These are phyloP conservation scores for Yamadazyma oceani DNA, from an alignment of 1,139 yeast species.

Conservation along the genomic window DNA sequence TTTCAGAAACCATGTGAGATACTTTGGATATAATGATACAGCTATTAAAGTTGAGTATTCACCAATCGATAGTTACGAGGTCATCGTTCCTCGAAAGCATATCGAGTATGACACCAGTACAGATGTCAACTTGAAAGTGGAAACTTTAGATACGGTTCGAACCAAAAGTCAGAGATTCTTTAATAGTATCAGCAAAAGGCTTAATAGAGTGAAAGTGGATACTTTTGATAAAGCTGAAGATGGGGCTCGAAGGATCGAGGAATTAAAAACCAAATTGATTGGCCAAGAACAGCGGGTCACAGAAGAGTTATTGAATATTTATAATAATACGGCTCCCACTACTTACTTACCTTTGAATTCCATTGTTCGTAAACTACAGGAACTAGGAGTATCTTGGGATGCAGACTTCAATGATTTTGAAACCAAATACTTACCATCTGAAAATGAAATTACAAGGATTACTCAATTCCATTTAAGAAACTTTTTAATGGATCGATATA, in stretches of 20 bases:
- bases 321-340: conserved; percentile 57
- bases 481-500: conserved; percentile 57
- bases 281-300: conserved; percentile 51
- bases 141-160: conserved; percentile 55
- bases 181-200: conserved; percentile 67
- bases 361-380: conserved; percentile 71
- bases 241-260: conserved; percentile 60
- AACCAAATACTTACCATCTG: conserved; percentile 77
- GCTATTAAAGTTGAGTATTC: conserved; percentile 81
- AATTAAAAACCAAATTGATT: conserved; percentile 53
- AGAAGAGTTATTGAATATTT: conserved; percentile 51
- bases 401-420: conserved; percentile 82
- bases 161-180: conserved; percentile 62
- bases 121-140: conserved; percentile 68
- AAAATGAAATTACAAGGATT: conserved; percentile 87
- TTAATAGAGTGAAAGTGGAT: conserved; percentile 80
- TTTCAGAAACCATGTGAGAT: conserved; percentile 76
- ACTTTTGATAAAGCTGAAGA: conserved; percentile 70
- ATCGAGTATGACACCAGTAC: conserved; percentile 72
- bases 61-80: conserved; percentile 70
- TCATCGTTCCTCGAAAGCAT: conserved; percentile 74
- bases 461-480: conserved; percentile 86
- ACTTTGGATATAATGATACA: conserved; percentile 78
- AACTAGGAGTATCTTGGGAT: conserved; percentile 87
- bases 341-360: conserved; percentile 71